These are phyloP conservation scores for Amanita rubescens DNA, from an alignment of 768 basidiomycete genomes.

Conservation along the genomic window DNA sequence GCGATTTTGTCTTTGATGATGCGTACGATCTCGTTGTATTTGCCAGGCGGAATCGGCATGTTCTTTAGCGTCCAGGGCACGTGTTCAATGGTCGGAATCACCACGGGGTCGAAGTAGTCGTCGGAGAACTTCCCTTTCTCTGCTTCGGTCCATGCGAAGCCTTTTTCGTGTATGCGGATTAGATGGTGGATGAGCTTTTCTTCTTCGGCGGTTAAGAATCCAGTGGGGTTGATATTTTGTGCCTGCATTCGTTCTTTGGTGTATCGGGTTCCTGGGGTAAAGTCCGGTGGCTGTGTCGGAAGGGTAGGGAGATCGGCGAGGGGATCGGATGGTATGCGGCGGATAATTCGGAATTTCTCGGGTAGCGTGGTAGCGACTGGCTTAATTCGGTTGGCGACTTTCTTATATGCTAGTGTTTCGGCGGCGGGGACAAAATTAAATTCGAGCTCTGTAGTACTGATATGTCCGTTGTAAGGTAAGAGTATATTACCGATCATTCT, in stretches of 20 bases:
- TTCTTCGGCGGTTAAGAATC: constrained; percentile 28
- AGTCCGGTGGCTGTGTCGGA: constrained; percentile 4
- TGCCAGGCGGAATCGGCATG: constrained; percentile 15
- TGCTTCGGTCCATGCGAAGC: no score
- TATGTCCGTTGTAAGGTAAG: neutral
- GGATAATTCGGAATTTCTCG: constrained; percentile 1
- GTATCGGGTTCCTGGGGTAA: constrained; percentile 13
- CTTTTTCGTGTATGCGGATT: no score
- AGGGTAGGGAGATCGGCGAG: constrained; percentile 7
- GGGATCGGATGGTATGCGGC: constrained; percentile 9
- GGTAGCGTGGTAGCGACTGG: constrained; percentile 3
- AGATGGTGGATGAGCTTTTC: constrained; percentile 19
- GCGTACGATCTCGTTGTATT: constrained; percentile 7
- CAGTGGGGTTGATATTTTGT: constrained; percentile 10
- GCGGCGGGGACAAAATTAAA: neutral
- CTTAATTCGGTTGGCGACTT: constrained; percentile 7
- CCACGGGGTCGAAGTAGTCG: constrained; percentile 3
- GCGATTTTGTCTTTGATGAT: constrained; percentile 11
- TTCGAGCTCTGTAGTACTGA: neutral
- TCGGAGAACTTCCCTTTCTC: neutral
- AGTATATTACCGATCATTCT: neutral
- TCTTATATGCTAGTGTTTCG: constrained; percentile 23
- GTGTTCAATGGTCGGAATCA: neutral
- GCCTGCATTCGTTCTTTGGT: constrained; percentile 15
- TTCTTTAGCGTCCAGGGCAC: constrained; percentile 9